Base-by-base conservation (phyloP, 75 land plant genomes). In the Sequoiadendron giganteum region DNA sequence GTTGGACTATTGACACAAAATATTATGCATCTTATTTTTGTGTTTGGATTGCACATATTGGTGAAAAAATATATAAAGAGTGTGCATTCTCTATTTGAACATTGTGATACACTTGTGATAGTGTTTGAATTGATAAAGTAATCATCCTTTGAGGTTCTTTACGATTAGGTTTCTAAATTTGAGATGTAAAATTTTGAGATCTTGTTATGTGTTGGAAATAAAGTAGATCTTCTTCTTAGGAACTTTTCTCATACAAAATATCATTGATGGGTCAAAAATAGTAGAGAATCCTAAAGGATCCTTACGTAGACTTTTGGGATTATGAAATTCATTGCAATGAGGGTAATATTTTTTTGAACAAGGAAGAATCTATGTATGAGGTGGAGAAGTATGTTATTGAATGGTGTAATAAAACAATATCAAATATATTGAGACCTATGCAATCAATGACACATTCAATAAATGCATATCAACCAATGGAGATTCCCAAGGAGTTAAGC, bases 1-100 rank as follows among this genome's bases (percentile, higher is more conserved):
- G 99, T 86, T 98, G 99, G 99, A 98, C 90, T 10, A 95, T 98
- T 84, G 93, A 98, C 84, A 98, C 99, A 34, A 96, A 98, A 87
- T 98, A 98, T 88, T 98, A 98, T 88, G 92, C 96, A 14, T 98
- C 98, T 61, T 95, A 98, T 93, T 91, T 98, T 55, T 93, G 96
- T 40, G 68, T 98, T 42, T 95, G 96, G 95, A 89, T 90, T 81
- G 91, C 93, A 42, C 93, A 95, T 88, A 90, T 98, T 40, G 75
- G 85, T 85, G 94, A 95, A 42, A 92, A 58, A 7, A 87, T 90
- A n/a, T 77, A 89, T 92, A 0, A 65, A 91, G 43, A 85, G 49
- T 52, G 61, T 65, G 7, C 49, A 87, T 10, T 90, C 92, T 15
- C 84, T 81, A 32, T 70, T 42, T 55, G 81, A 90, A 45, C 92